Conservation (phyloP, 371 early-diverging fungal genomes). For the Rhizopus arrhizus region DNA sequence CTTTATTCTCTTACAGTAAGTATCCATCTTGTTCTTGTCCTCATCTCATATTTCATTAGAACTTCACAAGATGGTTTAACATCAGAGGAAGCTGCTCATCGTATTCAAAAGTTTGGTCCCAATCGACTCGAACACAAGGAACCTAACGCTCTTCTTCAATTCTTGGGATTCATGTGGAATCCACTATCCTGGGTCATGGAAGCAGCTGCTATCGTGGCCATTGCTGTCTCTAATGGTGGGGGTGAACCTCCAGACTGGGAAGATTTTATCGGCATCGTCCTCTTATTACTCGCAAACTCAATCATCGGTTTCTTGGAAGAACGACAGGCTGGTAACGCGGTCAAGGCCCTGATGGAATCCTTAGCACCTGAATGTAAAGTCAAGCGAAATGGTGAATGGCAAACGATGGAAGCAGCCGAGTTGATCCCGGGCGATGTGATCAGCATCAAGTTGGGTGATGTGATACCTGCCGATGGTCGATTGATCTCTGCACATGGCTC, state of each 20-base stretch:
- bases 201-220: too few relatives aligned
- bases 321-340: conserved; percentile 76
- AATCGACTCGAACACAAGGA: too few relatives aligned
- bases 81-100: too few relatives aligned
- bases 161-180: too few relatives aligned
- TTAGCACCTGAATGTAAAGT: conserved; percentile 77
- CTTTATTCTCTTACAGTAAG: conserved; percentile 64
- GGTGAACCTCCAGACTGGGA: too few relatives aligned
- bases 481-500: conserved; percentile 58
- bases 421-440: conserved; percentile 76
- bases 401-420: conserved; percentile 54
- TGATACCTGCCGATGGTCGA: conserved; percentile 78
- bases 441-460: conserved; percentile 57
- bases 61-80: too few relatives aligned
- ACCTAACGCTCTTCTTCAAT: too few relatives aligned
- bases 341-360: conserved; percentile 77
- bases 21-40: not conserved
- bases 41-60: conserved; percentile 47
- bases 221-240: too few relatives aligned
- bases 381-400: conserved; percentile 61
- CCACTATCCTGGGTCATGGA: too few relatives aligned
- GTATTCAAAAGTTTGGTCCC: too few relatives aligned
- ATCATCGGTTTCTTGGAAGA: conserved; percentile 87
- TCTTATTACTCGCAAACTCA: conserved; percentile 81
- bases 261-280: conserved; percentile 82